These are phyloP conservation scores for Colletotrichum filicis DNA, from an alignment of 2,329 filamentous ascomycete genomes.

Conservation along the genomic window DNA sequence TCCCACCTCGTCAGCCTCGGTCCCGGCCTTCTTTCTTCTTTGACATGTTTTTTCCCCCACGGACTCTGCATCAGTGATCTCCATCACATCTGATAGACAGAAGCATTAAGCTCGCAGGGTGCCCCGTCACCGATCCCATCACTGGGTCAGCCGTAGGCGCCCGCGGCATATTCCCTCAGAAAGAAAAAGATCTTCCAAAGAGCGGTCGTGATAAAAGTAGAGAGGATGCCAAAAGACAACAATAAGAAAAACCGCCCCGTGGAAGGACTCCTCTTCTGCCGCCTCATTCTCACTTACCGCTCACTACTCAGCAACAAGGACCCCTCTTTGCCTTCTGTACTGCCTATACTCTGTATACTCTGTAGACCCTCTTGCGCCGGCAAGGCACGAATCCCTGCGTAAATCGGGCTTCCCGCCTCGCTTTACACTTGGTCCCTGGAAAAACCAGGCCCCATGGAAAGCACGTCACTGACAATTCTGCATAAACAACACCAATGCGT, in stretches of 20 bases:
- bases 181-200: neutral
- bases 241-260: too few relatives aligned
- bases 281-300: neutral
- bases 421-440: neutral
- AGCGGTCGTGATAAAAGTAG: conserved; percentile 4
- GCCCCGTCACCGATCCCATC: neutral
- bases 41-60: neutral
- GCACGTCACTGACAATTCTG: conserved; percentile 23
- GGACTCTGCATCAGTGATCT: neutral
- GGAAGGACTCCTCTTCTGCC: neutral
- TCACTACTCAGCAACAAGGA: neutral
- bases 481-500: conserved; percentile 31
- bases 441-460: conserved; percentile 8
- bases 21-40: neutral
- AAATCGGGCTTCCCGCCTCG: conserved; percentile 31
- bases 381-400: conserved; percentile 28
- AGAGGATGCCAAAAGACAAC: too few relatives aligned
- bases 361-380: neutral
- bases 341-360: neutral
- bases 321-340: neutral
- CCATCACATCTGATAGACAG: neutral
- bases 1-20: conserved; percentile 15
- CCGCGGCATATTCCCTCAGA: neutral
- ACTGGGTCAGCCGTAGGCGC: neutral
- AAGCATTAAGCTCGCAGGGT: neutral